phyloP scores from a whole-genome alignment of 2,329 filamentous ascomycete genomes.

The Phialophora expanda region DNA sequence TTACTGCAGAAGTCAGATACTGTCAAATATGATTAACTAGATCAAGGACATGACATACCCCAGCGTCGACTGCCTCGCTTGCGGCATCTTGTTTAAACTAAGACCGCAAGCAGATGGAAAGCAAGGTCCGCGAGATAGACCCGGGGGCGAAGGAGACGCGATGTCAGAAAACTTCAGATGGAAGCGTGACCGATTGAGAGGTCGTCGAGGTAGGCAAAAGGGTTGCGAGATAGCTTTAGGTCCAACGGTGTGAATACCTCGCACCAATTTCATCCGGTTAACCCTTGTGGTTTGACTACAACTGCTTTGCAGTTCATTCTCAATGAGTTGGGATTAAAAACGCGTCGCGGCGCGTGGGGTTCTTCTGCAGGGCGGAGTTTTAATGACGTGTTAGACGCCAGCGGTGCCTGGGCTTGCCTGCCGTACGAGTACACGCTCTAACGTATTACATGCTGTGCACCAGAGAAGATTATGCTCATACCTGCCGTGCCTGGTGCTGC shows the following conservation, averaged over 20 bases:
- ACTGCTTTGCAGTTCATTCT: background rate
- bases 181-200: background rate
- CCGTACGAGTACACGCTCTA: background rate
- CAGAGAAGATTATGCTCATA: background rate
- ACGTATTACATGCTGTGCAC: background rate
- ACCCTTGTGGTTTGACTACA: background rate
- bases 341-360: conserved; percentile 11
- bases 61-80: conserved; percentile 75
- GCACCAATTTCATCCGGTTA: conserved; percentile 26
- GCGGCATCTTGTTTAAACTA: conserved; percentile 31
- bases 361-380: background rate
- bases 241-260: background rate
- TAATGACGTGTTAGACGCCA: conserved; percentile 1
- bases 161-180: background rate
- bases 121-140: background rate
- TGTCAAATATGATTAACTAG: conserved; percentile 12
- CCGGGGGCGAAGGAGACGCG: background rate
- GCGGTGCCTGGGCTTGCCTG: background rate
- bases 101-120: background rate
- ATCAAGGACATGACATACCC: conserved; percentile 79
- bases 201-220: background rate
- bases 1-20: conserved; percentile 62
- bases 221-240: conserved; percentile 1
- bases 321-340: background rate
- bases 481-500: background rate